Evolutionary conservation across 495 filamentous ascomycete genomes (phyloP).

Genomic region (Penicillium soppii): DNA sequence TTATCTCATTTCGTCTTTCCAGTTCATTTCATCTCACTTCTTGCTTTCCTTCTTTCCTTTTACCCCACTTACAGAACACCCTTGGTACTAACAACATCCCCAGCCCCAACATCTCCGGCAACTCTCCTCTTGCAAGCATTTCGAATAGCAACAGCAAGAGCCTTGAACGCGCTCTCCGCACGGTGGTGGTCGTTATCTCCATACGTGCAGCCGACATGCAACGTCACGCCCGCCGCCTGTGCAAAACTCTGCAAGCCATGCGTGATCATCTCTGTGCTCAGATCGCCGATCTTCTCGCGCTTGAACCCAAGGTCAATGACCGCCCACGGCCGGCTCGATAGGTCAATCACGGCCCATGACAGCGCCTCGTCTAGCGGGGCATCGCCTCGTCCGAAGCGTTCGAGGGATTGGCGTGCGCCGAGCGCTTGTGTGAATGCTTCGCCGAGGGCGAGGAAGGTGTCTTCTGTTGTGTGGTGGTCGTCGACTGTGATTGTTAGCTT

Average conservation of each 20-base stretch:
- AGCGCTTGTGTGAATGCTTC: constrained; percentile 77
- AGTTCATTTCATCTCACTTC: constrained; percentile 3
- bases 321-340: constrained; percentile 84
- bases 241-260: constrained; percentile 94
- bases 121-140: constrained; percentile 68
- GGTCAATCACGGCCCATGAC: constrained; percentile 88
- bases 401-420: constrained; percentile 71
- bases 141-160: constrained; percentile 79
- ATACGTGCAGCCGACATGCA: constrained; percentile 87
- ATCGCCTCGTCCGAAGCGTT: constrained; percentile 87
- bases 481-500: constrained; percentile 62
- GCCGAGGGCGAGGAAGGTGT: constrained; percentile 89
- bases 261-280: constrained; percentile 95
- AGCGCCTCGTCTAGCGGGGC: constrained; percentile 94
- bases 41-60: neutral
- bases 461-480: constrained; percentile 98
- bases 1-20: neutral
- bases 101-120: constrained; percentile 74
- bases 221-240: constrained; percentile 81
- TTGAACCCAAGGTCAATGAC: constrained; percentile 78
- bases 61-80: constrained; percentile 59
- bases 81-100: constrained; percentile 94
- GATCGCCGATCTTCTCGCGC: constrained; percentile 88
- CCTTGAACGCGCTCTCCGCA: constrained; percentile 97
- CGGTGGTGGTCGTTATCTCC: constrained; percentile 95